Conservation (phyloP, 2,329 filamentous ascomycete genomes). For the Xylariaceae sp. region DNA sequence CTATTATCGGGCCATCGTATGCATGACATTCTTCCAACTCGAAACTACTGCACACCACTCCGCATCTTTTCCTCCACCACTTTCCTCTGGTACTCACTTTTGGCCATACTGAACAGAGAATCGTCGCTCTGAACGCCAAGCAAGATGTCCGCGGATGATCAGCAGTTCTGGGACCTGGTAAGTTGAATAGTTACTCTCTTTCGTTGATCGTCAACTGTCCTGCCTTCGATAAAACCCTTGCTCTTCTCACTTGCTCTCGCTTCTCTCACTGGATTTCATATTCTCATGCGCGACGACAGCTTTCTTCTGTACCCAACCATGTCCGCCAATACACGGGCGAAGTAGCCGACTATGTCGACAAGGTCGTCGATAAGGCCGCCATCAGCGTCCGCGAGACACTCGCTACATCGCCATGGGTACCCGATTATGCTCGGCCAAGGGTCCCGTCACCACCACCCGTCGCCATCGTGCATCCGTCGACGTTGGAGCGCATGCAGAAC, state of each 20-base stretch:
- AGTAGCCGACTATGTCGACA: conserved; percentile 75
- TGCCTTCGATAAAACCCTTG: too few species aligned
- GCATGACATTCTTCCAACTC: not conserved
- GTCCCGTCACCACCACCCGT: conserved; percentile 43
- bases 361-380: conserved; percentile 72
- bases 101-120: not conserved
- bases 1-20: not conserved
- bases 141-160: conserved; percentile 73
- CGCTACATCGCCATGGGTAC: conserved; percentile 65
- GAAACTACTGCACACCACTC: not conserved
- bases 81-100: not conserved
- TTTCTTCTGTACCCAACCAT: conserved; percentile 54
- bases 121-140: not conserved
- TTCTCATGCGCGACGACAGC: conserved; percentile 32
- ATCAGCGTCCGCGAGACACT: conserved; percentile 63
- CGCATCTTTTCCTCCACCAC: not conserved
- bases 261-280: not conserved
- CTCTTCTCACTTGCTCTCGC: not conserved
- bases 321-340: conserved; percentile 65
- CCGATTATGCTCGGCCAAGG: conserved; percentile 57
- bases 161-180: conserved; percentile 73
- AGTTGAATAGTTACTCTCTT: conserved; percentile 31
- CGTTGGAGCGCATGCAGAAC: conserved; percentile 53
- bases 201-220: not conserved
- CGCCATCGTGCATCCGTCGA: conserved; percentile 32